phyloP scores from a whole-genome alignment of 371 early-diverging fungal genomes.

The Parasitella parasitica region DNA sequence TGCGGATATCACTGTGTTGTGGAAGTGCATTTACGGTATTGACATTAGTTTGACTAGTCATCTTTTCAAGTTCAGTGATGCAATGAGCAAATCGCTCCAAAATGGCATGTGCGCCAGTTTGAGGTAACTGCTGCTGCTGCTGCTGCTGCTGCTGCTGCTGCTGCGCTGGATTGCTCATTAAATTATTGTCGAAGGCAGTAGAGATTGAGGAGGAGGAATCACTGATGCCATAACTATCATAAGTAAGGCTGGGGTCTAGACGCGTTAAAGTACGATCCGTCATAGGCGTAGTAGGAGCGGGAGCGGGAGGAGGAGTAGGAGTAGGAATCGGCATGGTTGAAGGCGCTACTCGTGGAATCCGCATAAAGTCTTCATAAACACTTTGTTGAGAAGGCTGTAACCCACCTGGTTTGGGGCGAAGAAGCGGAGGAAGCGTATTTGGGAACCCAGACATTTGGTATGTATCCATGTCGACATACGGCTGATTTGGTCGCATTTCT shows the following conservation, averaged over 20 bases:
- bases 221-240: background rate
- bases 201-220: background rate
- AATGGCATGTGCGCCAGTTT: slow-evolving; percentile 48
- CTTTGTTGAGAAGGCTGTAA: slow-evolving; percentile 75
- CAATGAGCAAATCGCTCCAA: slow-evolving; percentile 67
- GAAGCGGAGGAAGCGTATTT: slow-evolving; percentile 75
- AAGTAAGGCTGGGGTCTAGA: background rate
- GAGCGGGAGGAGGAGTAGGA: no score
- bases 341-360: slow-evolving; percentile 13
- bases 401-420: slow-evolving; percentile 80
- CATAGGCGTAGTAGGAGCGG: background rate
- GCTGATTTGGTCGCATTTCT: slow-evolving; percentile 81
- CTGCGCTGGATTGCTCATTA: background rate
- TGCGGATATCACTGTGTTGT: slow-evolving; percentile 73
- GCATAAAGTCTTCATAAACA: slow-evolving; percentile 69
- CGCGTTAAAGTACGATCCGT: background rate
- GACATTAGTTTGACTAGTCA: slow-evolving; percentile 53
- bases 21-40: slow-evolving; percentile 69
- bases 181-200: background rate
- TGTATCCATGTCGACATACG: slow-evolving; percentile 82
- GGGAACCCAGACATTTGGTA: slow-evolving; percentile 73
- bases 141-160: background rate
- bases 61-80: slow-evolving; percentile 76
- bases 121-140: background rate
- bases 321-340: no score